Conservation (phyloP, 2,329 filamentous ascomycete genomes). For the Neophaeococcomyces mojaviensis region DNA sequence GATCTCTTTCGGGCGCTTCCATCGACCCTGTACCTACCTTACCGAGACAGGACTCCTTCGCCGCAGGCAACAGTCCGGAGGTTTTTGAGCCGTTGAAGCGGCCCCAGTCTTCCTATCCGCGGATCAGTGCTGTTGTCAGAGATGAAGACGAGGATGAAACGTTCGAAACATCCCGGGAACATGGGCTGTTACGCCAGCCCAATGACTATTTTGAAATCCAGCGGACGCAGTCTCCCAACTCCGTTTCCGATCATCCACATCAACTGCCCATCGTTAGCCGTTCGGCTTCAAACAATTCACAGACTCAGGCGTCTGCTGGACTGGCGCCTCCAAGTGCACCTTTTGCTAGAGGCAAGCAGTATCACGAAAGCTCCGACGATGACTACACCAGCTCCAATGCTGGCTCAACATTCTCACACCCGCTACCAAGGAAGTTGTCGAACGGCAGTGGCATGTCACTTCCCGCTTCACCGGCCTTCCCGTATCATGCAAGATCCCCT, state of each 20-base stretch:
- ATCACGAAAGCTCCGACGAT: conserved; percentile 62
- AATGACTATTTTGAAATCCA: conserved; percentile 23
- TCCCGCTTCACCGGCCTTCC: conserved; percentile 57
- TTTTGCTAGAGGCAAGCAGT: conserved; percentile 28
- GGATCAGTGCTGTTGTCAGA: conserved; percentile 56
- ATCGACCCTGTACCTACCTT: conserved; percentile 28
- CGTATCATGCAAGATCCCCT: conserved; percentile 66
- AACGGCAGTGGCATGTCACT: conserved; percentile 58
- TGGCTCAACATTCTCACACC: conserved; percentile 56
- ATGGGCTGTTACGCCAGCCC: conserved; percentile 2
- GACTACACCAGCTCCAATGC: conserved; percentile 55
- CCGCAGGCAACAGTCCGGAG: conserved; percentile 27
- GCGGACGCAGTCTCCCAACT: conserved; percentile 22
- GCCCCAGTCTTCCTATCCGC: conserved; percentile 67
- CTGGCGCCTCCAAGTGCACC: conserved; percentile 17
- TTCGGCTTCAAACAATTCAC: conserved; percentile 13
- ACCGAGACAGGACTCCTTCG: conserved; percentile 36
- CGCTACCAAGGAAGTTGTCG: conserved; percentile 63
- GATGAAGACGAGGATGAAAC: conserved; percentile 31
- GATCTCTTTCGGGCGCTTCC: conserved; percentile 60
- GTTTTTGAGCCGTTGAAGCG: conserved; percentile 44
- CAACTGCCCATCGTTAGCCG: background rate
- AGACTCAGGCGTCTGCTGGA: conserved; percentile 10
- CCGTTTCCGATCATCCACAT: conserved; percentile 7
- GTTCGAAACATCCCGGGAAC: conserved; percentile 20